Evolutionary conservation across 768 basidiomycete species (phyloP).

Genomic region (Pleurotus tuber-regium): DNA sequence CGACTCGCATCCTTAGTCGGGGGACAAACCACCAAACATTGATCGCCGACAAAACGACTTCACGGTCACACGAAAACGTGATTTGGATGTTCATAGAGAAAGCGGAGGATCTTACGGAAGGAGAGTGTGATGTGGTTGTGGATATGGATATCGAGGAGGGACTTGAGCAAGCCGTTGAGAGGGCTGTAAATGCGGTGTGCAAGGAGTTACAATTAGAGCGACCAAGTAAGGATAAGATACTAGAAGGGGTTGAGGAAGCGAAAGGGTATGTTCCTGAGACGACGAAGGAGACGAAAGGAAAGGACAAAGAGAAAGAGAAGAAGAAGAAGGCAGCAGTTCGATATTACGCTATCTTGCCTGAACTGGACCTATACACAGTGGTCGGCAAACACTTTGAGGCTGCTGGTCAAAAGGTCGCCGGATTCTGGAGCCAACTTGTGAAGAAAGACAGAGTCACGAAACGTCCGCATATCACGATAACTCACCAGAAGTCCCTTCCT

Average conservation of each 20-base stretch:
- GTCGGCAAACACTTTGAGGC: conserved; percentile 41
- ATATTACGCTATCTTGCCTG: conserved; percentile 80
- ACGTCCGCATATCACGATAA: conserved; percentile 84
- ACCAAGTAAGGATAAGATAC: conserved; percentile 56
- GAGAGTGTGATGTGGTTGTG: conserved; percentile 66
- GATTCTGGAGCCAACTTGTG: conserved; percentile 52
- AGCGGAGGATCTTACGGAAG: conserved; percentile 57
- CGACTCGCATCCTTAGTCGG: conserved; percentile 67
- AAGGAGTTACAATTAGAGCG: conserved; percentile 48
- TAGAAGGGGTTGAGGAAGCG: conserved; percentile 50
- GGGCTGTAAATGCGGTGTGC: conserved; percentile 59
- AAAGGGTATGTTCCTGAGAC: conserved; percentile 36
- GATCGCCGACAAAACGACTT: conserved; percentile 44
- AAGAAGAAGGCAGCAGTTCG: conserved; percentile 37
- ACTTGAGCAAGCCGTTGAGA: conserved; percentile 51
- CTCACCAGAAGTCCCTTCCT: conserved; percentile 56
- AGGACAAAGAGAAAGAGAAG: conserved; percentile 32
- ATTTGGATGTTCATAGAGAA: conserved; percentile 76
- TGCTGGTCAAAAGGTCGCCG: conserved; percentile 26
- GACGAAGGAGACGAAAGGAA: conserved; percentile 33
- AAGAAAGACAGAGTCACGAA: conserved; percentile 43
- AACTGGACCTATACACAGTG: conserved; percentile 56
- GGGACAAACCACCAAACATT: conserved; percentile 88
- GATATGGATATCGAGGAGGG: conserved; percentile 62
- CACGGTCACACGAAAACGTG: conserved; percentile 69